A percentile compares a stretch with the other conserved stretches of the same genome.
These are phyloP conservation scores for Daldinia loculata DNA, from an alignment of 495 filamentous ascomycete genomes.

Conservation along the genomic window DNA sequence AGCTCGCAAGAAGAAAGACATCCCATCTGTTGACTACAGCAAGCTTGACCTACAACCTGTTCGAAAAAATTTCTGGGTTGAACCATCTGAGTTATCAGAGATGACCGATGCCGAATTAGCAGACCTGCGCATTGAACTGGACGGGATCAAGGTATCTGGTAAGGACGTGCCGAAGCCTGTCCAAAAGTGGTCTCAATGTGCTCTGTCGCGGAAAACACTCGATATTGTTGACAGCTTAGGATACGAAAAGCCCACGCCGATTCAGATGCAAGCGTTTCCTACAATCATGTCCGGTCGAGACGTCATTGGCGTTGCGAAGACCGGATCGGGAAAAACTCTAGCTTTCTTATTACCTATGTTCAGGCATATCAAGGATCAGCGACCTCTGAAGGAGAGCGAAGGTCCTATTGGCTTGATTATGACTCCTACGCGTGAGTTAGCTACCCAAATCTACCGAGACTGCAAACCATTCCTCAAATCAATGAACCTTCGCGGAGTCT, in stretches of 20 bases:
- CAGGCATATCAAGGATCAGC: constrained; percentile 94
- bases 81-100: constrained; percentile 81
- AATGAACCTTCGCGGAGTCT: constrained; percentile 88
- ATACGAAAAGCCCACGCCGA: constrained; percentile 90
- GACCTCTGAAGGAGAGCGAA: constrained; percentile 80
- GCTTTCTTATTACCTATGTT: constrained; percentile 97
- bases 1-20: constrained; percentile 92
- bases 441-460: constrained; percentile 92
- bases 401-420: constrained; percentile 90
- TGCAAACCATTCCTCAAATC: constrained; percentile 93
- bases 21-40: constrained; percentile 82
- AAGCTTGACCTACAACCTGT: constrained; percentile 88
- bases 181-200: constrained; percentile 96
- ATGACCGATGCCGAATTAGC: constrained; percentile 88
- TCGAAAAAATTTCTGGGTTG: constrained; percentile 92
- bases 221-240: constrained; percentile 84
- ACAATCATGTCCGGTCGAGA: constrained; percentile 96
- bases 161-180: constrained; percentile 91
- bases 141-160: constrained; percentile 91
- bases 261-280: constrained; percentile 94
- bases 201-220: constrained; percentile 84
- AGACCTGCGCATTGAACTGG: constrained; percentile 83
- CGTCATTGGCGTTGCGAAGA: constrained; percentile 96
- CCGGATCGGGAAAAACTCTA: constrained; percentile 98
- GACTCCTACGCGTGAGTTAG: constrained; percentile 94